These are phyloP conservation scores for Alternaria incomplexa DNA, from an alignment of 2,329 filamentous ascomycete species.

Conservation along the genomic window DNA sequence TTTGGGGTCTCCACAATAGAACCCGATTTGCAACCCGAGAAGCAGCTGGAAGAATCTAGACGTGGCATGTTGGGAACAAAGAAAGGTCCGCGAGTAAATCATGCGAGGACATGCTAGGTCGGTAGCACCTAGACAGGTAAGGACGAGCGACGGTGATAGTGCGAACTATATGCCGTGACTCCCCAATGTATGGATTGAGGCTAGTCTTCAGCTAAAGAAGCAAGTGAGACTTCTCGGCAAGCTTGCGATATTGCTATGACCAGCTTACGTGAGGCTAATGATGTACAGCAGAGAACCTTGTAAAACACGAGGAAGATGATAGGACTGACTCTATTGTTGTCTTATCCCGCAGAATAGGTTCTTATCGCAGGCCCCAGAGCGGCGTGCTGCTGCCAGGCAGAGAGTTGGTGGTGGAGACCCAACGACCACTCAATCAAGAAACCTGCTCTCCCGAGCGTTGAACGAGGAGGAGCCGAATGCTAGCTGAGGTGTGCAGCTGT, in stretches of 20 bases:
- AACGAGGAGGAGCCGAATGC: not conserved
- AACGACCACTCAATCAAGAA: not conserved
- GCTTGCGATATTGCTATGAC: not conserved
- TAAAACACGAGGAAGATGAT: not conserved
- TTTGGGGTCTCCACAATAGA: not conserved
- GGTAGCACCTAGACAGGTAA: not conserved
- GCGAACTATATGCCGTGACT: not conserved
- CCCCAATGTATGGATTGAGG: not conserved
- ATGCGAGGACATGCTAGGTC: not conserved
- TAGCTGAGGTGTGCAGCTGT: not conserved
- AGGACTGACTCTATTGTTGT: not conserved
- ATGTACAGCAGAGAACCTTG: not conserved
- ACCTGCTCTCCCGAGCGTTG: not conserved
- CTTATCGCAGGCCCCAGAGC: not conserved
- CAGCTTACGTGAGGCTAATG: not conserved
- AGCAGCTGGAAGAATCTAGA: not conserved
- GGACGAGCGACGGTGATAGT: not conserved
- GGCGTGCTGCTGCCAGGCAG: not conserved
- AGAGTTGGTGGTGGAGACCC: not conserved
- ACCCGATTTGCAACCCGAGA: not conserved
- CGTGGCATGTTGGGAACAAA: not conserved
- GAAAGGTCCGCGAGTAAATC: not conserved
- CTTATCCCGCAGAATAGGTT: not conserved
- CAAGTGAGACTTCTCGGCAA: not conserved
- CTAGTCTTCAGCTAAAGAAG: not conserved